phyloP scores from a whole-genome alignment of 495 filamentous ascomycete species.

The Talaromyces proteolyticus region DNA sequence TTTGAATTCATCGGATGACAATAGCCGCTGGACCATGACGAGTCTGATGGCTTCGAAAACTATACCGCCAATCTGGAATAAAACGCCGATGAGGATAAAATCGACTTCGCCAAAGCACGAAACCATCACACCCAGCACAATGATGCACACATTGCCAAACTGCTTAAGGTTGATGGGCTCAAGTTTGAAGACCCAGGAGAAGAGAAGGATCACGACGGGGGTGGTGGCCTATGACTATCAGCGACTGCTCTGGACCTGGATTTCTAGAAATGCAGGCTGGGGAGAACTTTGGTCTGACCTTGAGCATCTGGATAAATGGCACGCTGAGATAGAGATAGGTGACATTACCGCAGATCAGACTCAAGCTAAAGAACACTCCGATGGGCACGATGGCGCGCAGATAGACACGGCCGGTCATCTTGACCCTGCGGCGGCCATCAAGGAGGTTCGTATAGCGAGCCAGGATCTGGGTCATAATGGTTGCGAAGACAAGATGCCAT shows the following conservation, averaged over 20 bases:
- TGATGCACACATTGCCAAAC: conserved; percentile 64
- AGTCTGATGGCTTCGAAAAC: conserved; percentile 71
- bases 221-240: conserved; percentile 46
- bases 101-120: conserved; percentile 72
- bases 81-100: conserved; percentile 62
- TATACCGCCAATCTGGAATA: conserved; percentile 65
- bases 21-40: conserved; percentile 69
- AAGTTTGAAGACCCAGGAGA: conserved; percentile 59
- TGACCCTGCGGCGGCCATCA: conserved; percentile 59
- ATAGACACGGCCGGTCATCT: conserved; percentile 65
- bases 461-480: conserved; percentile 65
- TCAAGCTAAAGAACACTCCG: conserved; percentile 64
- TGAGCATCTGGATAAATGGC: conserved; percentile 80
- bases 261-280: background rate
- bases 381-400: conserved; percentile 69
- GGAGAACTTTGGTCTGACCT: conserved; percentile 35
- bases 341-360: conserved; percentile 67
- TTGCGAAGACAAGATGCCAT: conserved; percentile 74
- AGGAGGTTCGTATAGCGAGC: conserved; percentile 62
- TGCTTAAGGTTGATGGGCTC: conserved; percentile 52
- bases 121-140: conserved; percentile 67
- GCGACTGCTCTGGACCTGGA: background rate
- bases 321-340: conserved; percentile 73
- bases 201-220: conserved; percentile 62
- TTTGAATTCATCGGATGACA: conserved; percentile 61